Conservation (phyloP, 768 basidiomycete genomes). For the Russula sp. region DNA sequence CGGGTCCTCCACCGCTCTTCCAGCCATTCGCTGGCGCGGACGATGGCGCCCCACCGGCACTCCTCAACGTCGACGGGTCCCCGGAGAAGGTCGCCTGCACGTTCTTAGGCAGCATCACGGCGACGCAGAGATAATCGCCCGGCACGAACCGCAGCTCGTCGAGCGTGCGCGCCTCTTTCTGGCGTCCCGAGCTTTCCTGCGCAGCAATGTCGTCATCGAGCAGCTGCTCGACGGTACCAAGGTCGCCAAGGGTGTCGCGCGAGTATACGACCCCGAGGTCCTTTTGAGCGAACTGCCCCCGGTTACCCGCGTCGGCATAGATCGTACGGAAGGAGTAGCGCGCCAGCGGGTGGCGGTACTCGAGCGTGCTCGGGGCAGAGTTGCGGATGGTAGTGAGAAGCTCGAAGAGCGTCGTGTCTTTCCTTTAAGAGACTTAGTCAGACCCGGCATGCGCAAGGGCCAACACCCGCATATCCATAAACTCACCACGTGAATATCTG, state of each 20-base stretch:
- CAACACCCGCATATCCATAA: not conserved
- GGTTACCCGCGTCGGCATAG: constrained; percentile 66
- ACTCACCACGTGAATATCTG: constrained; percentile 75
- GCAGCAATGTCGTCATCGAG: constrained; percentile 26
- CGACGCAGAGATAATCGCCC: constrained; percentile 70
- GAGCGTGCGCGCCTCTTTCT: constrained; percentile 58
- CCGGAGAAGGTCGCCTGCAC: constrained; percentile 33
- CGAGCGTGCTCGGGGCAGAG: constrained; percentile 57
- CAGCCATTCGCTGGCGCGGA: constrained; percentile 31
- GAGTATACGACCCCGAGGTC: constrained; percentile 80
- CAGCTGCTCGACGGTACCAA: constrained; percentile 56
- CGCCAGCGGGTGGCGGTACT: constrained; percentile 77
- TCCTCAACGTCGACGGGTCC: constrained; percentile 48
- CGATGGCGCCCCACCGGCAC: constrained; percentile 36
- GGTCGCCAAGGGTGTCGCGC: constrained; percentile 79
- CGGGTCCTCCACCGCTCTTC: constrained; percentile 30
- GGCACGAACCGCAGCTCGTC: constrained; percentile 77
- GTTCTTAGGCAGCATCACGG: constrained; percentile 71
- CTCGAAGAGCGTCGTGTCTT: constrained; percentile 76
- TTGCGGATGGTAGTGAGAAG: constrained; percentile 72
- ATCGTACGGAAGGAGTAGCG: constrained; percentile 77
- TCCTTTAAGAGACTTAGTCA: constrained; percentile 41
- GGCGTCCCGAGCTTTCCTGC: constrained; percentile 19
- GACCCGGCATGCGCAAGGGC: not conserved
- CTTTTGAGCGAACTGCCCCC: constrained; percentile 67